Evolutionary conservation across 768 basidiomycete genomes (phyloP).

Genomic region (Lentinula sp.): DNA sequence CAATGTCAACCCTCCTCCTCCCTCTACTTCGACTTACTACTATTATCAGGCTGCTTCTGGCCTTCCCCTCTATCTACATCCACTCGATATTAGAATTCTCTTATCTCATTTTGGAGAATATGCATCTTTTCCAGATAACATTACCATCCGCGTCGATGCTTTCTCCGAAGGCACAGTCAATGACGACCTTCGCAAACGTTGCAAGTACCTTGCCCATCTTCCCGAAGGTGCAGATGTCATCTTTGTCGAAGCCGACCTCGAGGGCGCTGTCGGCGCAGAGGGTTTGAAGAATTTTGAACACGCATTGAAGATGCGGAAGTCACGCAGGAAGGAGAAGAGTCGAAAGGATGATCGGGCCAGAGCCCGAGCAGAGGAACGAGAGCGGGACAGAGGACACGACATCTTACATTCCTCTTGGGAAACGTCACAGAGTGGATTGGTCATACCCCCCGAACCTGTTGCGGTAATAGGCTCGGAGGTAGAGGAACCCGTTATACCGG

Average conservation of each 20-base stretch:
- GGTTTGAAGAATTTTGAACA: conserved; percentile 81
- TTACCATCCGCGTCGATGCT: conserved; percentile 77
- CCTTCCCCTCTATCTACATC: conserved; percentile 87
- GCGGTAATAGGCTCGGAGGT: conserved; percentile 11
- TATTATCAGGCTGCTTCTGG: conserved; percentile 96
- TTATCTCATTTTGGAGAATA: conserved; percentile 80
- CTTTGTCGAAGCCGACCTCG: conserved; percentile 86
- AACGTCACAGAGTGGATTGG: conserved; percentile 3
- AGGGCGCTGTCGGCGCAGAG: conserved; percentile 67
- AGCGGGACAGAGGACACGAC: conserved; percentile 41
- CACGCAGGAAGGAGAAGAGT: conserved; percentile 74
- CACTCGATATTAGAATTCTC: conserved; percentile 91
- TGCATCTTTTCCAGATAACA: conserved; percentile 75
- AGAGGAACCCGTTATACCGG: conserved; percentile 16
- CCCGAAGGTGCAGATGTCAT: conserved; percentile 90
- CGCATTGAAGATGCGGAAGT: conserved; percentile 68
- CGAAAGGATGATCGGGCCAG: conserved; percentile 86
- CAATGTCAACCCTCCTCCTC: conserved; percentile 83
- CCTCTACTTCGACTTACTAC: conserved; percentile 85
- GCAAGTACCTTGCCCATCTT: conserved; percentile 92
- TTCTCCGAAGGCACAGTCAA: conserved; percentile 76
- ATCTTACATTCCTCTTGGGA: conserved; percentile 9
- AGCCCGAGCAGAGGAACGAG: conserved; percentile 68
- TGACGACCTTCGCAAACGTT: conserved; percentile 89
- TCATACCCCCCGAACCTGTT: not conserved